Conservation (phyloP, 805 yeast species). For the Suhomyces emberorum region DNA sequence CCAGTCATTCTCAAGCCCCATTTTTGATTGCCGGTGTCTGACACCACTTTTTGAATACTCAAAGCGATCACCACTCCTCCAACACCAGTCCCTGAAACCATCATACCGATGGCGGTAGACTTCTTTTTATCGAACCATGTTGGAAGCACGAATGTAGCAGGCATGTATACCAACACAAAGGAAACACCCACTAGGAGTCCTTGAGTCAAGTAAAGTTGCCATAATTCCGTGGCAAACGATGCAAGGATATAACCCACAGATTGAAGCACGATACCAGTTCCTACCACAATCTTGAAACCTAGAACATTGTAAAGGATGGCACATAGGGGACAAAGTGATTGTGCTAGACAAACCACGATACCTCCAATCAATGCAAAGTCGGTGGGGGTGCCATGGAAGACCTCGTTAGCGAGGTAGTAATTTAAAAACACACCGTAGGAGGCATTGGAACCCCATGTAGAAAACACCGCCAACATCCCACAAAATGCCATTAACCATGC, state of each 20-base stretch:
- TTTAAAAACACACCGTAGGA: constrained; percentile 57
- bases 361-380: constrained; percentile 54
- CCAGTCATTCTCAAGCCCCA: constrained; percentile 46
- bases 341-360: constrained; percentile 49
- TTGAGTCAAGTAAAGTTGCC: constrained; percentile 54
- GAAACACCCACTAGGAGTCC: constrained; percentile 50
- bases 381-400: constrained; percentile 42
- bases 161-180: constrained; percentile 42
- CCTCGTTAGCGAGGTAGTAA: constrained; percentile 40
- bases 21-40: constrained; percentile 36
- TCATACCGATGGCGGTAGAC: constrained; percentile 48
- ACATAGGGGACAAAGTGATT: constrained; percentile 52
- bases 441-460: constrained; percentile 59
- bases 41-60: constrained; percentile 37
- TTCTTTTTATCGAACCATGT: constrained; percentile 47
- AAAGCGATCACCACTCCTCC: constrained; percentile 53
- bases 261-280: constrained; percentile 43
- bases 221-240: constrained; percentile 45
- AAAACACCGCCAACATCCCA: constrained; percentile 41
- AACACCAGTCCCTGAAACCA: constrained; percentile 46
- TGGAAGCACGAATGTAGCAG: constrained; percentile 43
- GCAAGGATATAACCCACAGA: constrained; percentile 48
- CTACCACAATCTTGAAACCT: constrained; percentile 48
- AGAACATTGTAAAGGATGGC: constrained; percentile 45
- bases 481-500: constrained; percentile 55